Evolutionary conservation across 2,329 filamentous ascomycete species (phyloP), one percentile per base, ranked within the genome.

Genomic region (Beauveria scarabaeidicola): DNA sequence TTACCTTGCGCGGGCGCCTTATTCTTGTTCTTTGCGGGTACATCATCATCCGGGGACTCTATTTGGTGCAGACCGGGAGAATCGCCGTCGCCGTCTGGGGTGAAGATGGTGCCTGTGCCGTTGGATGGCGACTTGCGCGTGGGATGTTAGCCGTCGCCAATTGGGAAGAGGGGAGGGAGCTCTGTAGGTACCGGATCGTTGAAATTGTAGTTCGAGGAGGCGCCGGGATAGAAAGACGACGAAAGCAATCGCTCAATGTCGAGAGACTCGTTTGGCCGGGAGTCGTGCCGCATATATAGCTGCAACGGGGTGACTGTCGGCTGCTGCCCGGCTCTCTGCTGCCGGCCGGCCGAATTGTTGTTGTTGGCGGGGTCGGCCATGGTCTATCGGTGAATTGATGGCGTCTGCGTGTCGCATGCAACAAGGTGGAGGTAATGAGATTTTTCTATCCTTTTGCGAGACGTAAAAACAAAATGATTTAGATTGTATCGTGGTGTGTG

Each of bases 211-310:
- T 19, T 36, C 11, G 57, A 25, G 17, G 19, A 15, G 23, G 56
- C 41, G 41, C 57, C 57, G 8, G 57, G 57, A 25, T 59, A 59
- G n/a, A 53, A 47, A 2, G 57, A 19, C 3, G 57, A 59, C 21
- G 57, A 59, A 9, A 59, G 57, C 21, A 59, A 50, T 1, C 57
- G 21, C 29, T 59, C 57, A 29, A 59, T 59, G 29, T 59, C 57
- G 48, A 36, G 1, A 2, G 48, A 52, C 17, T 52, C 43, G 3
- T 15, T 59, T 1, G 57, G 57, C 5, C 57, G 25, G 5, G 40
- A 25, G 8, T 19, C 50, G 2, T 9, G 19, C 21, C 41, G 17
- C 7, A 51, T n/a, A 44, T 46, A 50, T 9, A 59, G 19, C 21
- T 53, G n/a, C 48, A 53, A 23, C 40, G 55, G 56, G 1, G 25